A percentile compares a stretch with the other conserved stretches of the same genome.
These are phyloP conservation scores for Xerophyta viscosa DNA, from an alignment of 106 monocot species.

Conservation along the genomic window DNA sequence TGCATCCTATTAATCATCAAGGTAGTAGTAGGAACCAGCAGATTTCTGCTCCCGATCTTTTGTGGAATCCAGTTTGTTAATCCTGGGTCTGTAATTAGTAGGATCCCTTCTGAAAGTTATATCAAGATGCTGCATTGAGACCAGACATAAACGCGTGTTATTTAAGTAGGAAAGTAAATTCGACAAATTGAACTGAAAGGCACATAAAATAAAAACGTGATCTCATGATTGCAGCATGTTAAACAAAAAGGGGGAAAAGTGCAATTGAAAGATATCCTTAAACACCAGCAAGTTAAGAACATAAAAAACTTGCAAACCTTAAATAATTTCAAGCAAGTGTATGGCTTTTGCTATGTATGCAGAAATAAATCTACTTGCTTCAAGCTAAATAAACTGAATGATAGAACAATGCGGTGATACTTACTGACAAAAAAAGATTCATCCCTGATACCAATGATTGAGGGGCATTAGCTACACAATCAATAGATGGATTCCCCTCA, in stretches of 20 bases:
- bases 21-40: constrained; percentile 94
- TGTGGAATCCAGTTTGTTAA: constrained; percentile 86
- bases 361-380: no score
- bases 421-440: constrained; percentile 94
- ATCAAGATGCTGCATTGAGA: constrained; percentile 72
- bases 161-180: no score
- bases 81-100: constrained; percentile 82
- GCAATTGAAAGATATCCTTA: background rate
- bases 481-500: constrained; percentile 83
- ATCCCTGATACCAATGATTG: constrained; percentile 96
- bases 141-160: background rate
- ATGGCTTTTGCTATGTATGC: no score
- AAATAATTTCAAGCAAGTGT: no score
- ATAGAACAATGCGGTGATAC: constrained; percentile 10
- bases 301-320: no score
- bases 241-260: no score
- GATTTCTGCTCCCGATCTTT: constrained; percentile 95
- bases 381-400: no score
- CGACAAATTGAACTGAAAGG: no score
- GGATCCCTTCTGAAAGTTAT: constrained; percentile 94
- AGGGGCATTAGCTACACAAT: constrained; percentile 79
- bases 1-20: constrained; percentile 89
- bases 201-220: no score
- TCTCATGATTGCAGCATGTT: no score
- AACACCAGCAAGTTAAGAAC: background rate